Percentiles rank a stretch among this genome's conserved stretches.
These are phyloP conservation scores for Beta vulgaris DNA, from an alignment of 148 eudicot species.

Conservation along the genomic window DNA sequence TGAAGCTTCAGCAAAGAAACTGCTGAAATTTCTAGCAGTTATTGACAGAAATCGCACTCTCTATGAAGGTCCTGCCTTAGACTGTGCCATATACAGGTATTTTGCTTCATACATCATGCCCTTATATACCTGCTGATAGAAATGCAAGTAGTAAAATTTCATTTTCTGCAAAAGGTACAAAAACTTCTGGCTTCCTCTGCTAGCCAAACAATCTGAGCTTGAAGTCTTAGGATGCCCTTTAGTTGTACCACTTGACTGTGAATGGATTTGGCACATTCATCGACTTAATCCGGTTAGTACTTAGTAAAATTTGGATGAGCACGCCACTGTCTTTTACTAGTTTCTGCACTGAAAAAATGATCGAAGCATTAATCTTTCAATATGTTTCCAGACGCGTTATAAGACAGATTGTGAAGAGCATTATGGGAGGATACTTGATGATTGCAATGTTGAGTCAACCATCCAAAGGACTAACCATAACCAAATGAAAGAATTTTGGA, in stretches of 20 bases:
- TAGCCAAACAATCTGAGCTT: slow-evolving; percentile 54
- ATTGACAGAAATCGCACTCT: slow-evolving; percentile 76
- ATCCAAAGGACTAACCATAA: slow-evolving; percentile 43
- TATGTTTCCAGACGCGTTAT: slow-evolving; percentile 65
- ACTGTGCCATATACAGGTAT: slow-evolving; percentile 71
- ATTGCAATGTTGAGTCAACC: slow-evolving; percentile 53
- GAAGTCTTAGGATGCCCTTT: slow-evolving; percentile 48
- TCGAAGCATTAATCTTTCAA: too few species aligned
- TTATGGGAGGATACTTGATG: slow-evolving; percentile 71
- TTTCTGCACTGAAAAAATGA: not conserved
- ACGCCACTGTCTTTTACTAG: not conserved
- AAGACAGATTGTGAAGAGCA: slow-evolving; percentile 64
- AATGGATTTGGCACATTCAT: slow-evolving; percentile 97
- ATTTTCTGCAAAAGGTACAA: slow-evolving; percentile 18
- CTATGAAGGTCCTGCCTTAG: slow-evolving; percentile 51
- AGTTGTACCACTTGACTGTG: slow-evolving; percentile 86
- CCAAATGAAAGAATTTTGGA: slow-evolving; percentile 63
- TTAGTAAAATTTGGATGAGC: too few species aligned
- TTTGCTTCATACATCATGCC: too few species aligned
- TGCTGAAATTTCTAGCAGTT: slow-evolving; percentile 70
- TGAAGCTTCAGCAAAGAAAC: slow-evolving; percentile 62
- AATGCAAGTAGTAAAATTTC: not conserved
- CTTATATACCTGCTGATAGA: too few species aligned
- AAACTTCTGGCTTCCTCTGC: slow-evolving; percentile 79
- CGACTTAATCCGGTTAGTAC: slow-evolving; percentile 83